Base-by-base conservation (phyloP, 352 stramenopile genomes). In the Globisporangium emineosum region DNA sequence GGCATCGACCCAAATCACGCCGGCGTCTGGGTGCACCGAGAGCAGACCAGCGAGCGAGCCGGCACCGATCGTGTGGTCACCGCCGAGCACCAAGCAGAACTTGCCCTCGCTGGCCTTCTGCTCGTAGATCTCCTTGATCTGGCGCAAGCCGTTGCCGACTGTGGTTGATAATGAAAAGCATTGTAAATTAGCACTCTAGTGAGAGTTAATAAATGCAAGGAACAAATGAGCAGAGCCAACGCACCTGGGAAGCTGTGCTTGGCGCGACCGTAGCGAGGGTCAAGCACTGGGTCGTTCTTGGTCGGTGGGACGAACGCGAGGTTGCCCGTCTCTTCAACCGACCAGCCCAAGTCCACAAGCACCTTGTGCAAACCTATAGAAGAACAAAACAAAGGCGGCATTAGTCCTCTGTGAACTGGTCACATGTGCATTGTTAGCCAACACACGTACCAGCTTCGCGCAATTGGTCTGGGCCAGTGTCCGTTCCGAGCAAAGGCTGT, bases 1-100 rank as follows among this genome's bases (percentile, higher is more conserved):
- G 6, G 97, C 97, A 71, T 99, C 97, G 40, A 99, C 94, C 97
- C 97, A 99, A 72, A 99, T 97, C 45, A 99, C 80, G 43, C 95
- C 94, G 9, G 94, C 95, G 62, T 98, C 80, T 5, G 96, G 96
- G 69, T 95, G 79, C 35, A 90, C 87, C 27, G 78, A 83, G 30
- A 99, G 80, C 60, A 98, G 69, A 33, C 94, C 96, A 0, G 95
- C 90, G 17, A 99, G 77, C 55, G 89, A 97, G 32, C 96, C 97
- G 9, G 96, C 81, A 37, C 90, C 93, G 70, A 99, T 98, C 15
- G 90, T 98, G 82, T 99, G 97, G 81, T 99, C 96, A 25, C 96
- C 97, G 60, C 97, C 97, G 25, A 99, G 71, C 66, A 98, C 94
- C 47, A 99, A 76, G 51, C 93, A 97, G 72, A 99, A 98, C 66